These are phyloP conservation scores for Evansstolkia leycettana DNA, from an alignment of 495 filamentous ascomycete species.

Conservation along the genomic window DNA sequence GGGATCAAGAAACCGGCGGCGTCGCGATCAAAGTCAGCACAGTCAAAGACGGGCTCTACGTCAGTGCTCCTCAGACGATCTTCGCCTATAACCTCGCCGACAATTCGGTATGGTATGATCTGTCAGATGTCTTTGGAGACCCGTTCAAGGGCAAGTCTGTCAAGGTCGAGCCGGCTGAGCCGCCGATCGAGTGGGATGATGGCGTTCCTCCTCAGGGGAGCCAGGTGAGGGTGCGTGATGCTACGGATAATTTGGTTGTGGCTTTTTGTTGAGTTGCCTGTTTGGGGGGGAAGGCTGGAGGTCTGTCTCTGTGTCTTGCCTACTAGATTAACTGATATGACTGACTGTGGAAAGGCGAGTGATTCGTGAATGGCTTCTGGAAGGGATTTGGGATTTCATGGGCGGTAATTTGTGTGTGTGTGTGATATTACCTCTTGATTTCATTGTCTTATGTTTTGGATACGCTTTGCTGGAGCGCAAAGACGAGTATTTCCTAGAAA, in stretches of 20 bases:
- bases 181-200: slow-evolving; percentile 31
- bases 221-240: slow-evolving; percentile 27
- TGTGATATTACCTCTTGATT: too few relatives aligned
- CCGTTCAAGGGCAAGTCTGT: slow-evolving; percentile 37
- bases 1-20: slow-evolving; percentile 37
- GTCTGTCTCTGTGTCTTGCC: too few relatives aligned
- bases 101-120: slow-evolving; percentile 41
- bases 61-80: slow-evolving; percentile 34
- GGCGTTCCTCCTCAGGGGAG: slow-evolving; percentile 40
- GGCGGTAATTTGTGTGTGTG: too few relatives aligned
- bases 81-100: slow-evolving; percentile 42
- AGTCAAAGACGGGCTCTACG: slow-evolving; percentile 33
- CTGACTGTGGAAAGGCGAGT: too few relatives aligned
- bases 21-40: slow-evolving; percentile 44
- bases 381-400: too few relatives aligned
- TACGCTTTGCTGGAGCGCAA: too few relatives aligned
- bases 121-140: slow-evolving; percentile 45
- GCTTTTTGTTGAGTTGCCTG: slow-evolving; percentile 23
- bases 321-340: too few relatives aligned
- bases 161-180: slow-evolving; percentile 23
- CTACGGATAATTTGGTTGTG: slow-evolving; percentile 22
- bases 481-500: too few relatives aligned
- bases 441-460: too few relatives aligned
- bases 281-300: too few relatives aligned
- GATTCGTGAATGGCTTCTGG: too few relatives aligned